Conservation (phyloP, 129 eudicot species). For the Glebionis coronaria region DNA sequence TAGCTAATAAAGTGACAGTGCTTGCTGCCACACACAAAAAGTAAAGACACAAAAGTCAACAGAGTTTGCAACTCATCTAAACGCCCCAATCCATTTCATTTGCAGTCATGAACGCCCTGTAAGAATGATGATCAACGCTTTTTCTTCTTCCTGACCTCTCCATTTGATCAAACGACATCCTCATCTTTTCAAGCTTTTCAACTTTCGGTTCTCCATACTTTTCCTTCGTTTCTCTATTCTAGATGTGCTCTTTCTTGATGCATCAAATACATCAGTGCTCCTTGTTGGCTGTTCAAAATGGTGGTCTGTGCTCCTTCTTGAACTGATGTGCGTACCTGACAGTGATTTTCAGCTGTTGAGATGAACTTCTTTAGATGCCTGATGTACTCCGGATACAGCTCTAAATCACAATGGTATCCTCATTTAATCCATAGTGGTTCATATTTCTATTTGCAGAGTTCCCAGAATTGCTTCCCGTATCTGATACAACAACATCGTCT, state of each 20-base stretch:
- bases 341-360: slow-evolving; percentile 64
- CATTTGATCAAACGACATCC: slow-evolving; percentile 66
- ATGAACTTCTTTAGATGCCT: slow-evolving; percentile 79
- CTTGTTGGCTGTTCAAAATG: too few relatives aligned
- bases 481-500: slow-evolving; percentile 76
- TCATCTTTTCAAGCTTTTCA: slow-evolving; percentile 53
- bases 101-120: too few relatives aligned
- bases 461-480: slow-evolving; percentile 96
- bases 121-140: slow-evolving; percentile 65
- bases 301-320: not conserved
- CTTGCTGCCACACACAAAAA: too few relatives aligned
- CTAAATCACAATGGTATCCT: slow-evolving; percentile 85
- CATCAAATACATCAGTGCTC: too few relatives aligned
- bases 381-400: slow-evolving; percentile 78
- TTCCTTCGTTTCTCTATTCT: slow-evolving; percentile 74
- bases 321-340: slow-evolving; percentile 50
- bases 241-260: slow-evolving; percentile 13
- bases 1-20: too few relatives aligned
- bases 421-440: slow-evolving; percentile 94
- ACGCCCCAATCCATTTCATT: too few relatives aligned
- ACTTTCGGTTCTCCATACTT: slow-evolving; percentile 54
- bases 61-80: too few relatives aligned
- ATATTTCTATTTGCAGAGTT: slow-evolving; percentile 81
- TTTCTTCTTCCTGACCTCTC: slow-evolving; percentile 86
- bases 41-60: too few relatives aligned